Base-by-base conservation (phyloP, 306 rosid species). In the Glycine latifolia region DNA sequence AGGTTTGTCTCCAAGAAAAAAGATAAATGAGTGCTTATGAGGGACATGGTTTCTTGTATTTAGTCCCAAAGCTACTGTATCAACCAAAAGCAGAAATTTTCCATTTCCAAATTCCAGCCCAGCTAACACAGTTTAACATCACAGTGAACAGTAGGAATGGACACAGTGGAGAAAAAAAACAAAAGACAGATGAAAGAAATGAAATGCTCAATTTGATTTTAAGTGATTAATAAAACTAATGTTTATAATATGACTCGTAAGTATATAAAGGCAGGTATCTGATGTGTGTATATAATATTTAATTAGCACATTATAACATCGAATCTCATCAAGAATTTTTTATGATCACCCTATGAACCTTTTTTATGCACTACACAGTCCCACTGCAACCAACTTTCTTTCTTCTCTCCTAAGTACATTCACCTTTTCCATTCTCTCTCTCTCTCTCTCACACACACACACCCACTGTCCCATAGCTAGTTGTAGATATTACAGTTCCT, bases 291-390 rank as follows among this genome's bases (percentile, higher is more conserved):
- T 66, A 16, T 66, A 59, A 53, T 75, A 67, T 75, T 73, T 75
- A 78, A 72, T 54, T 53, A 73, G 35, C 63, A 46, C 53, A 78
- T 59, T 48, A 53, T 54, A 65, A 56, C 78, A 83, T 16, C 66
- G 68, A 71, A 63, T 78, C 82, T 72, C 17, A 41, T 52, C 56
- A 48, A 67, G 7, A 79, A 16, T 61, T 71, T 62, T 79, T 48
- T 58, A 68, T 67, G 54, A 79, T 81, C 73, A 50, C 47, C 31
- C 43, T 31, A 11, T 46, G 80, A 74, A 49, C 39, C 75, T 70
- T 52, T 70, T 85, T 50, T 80, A 79, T 68, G 67, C 75, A 58
- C 73, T 31, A 50, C 54, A 55, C 77, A 71, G 78, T 81, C 82
- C 67, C 71, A 71, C 85, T 31, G 54, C n/a, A 73, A 37, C 16